Base-by-base conservation (phyloP, 2,329 filamentous ascomycete species). In the Metarhizium anisopliae region DNA sequence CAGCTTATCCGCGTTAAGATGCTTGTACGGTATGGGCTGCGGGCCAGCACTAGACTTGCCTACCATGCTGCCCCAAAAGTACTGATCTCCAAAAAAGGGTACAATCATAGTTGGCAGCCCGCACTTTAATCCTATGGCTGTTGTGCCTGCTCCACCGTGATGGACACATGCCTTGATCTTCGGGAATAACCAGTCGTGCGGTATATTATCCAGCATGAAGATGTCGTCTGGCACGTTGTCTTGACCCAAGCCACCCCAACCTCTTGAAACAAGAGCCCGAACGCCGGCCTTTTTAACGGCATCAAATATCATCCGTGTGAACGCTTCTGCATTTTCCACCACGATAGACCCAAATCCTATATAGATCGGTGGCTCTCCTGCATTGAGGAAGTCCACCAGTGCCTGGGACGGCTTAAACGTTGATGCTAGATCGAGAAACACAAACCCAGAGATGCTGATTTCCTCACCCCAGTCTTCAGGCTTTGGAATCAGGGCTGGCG, bases 51-150 rank as follows among this genome's bases (percentile, higher is more conserved):
- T 79, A 1, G 83, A 77, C 36, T 77, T 80, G 4, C 76, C 77
- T 1, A 90, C 77, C 82, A 88, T 88, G 20, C 77, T 75, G 2
- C 87, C 87, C 87, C 88, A 91, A 65, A 90, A 91, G 51, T 85
- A 80, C 67, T 91, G 87, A 64, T 91, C 87, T 2, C 87, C 87
- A 60, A 91, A 91, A 70, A 91, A 91, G 0, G 87, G 87, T 2
- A 91, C 84, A 30, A 90, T 80, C 81, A 89, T 86, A 4, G 85
- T 89, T 0, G 87, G 87, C 62, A 80, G 82, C 3, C 80, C 87
- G 59, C 80, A 86, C 66, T 87, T 88, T 36, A 91, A 74, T 1
- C 86, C 86, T 50, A 87, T 87, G 1, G 87, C 87, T 0, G 86
- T 89, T 0, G 87, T 91, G 2, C 87, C 87, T 0, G 88, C 88